phyloP scores from a whole-genome alignment of 1,284 basidiomycete genomes.

The Ceratobasidium sp. region DNA sequence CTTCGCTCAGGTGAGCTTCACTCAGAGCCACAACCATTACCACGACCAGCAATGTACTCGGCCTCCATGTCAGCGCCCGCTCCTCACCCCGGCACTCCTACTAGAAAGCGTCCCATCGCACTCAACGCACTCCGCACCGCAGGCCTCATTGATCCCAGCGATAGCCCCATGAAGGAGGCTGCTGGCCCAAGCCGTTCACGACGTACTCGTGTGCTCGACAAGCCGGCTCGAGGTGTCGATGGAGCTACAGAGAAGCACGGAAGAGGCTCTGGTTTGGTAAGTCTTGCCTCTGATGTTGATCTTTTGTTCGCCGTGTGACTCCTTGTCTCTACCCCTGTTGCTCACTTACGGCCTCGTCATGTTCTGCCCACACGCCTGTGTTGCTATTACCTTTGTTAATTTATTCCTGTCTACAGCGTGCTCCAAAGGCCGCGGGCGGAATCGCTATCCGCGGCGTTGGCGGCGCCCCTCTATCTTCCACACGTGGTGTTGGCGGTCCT shows the following conservation, averaged over 20 bases:
- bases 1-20: background rate
- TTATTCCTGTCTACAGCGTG: conserved; percentile 9
- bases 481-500: conserved; percentile 14
- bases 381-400: background rate
- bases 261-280: conserved; percentile 19
- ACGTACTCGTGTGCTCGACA: conserved; percentile 14
- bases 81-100: conserved; percentile 28
- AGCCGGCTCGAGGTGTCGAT: conserved; percentile 28
- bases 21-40: conserved; percentile 16
- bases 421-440: conserved; percentile 8
- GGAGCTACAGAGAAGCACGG: conserved; percentile 4
- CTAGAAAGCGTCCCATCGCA: conserved; percentile 24
- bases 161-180: conserved; percentile 33
- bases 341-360: background rate
- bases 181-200: conserved; percentile 3
- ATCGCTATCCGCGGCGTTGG: conserved; percentile 36
- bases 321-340: no score
- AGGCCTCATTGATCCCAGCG: conserved; percentile 41
- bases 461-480: conserved; percentile 2
- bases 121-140: conserved; percentile 39
- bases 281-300: background rate
- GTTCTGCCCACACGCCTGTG: background rate
- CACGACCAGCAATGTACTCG: conserved; percentile 24
- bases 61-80: conserved; percentile 34
- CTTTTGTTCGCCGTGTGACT: conserved; percentile 8